phyloP scores from a whole-genome alignment of 768 basidiomycete species.

The Macrolepiota dolichaula region DNA sequence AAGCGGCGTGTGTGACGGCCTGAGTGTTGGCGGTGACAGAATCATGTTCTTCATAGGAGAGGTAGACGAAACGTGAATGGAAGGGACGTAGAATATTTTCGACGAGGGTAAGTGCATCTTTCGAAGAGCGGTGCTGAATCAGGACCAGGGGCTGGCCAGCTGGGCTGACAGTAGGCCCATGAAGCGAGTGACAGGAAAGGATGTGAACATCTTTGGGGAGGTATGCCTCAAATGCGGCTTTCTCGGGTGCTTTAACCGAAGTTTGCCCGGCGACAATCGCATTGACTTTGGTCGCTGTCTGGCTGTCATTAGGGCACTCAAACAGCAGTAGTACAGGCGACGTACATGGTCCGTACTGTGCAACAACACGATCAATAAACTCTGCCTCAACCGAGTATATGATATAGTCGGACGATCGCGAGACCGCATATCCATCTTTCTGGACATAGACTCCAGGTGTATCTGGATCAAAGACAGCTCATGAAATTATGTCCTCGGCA shows the following conservation, averaged over 20 bases:
- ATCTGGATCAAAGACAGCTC: conserved; percentile 28
- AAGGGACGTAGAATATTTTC: conserved; percentile 81
- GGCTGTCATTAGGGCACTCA: not conserved
- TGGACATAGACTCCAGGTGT: conserved; percentile 64
- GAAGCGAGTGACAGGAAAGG: conserved; percentile 90
- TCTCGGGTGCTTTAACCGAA: conserved; percentile 94
- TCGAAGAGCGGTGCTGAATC: conserved; percentile 80
- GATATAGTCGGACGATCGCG: conserved; percentile 88
- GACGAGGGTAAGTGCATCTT: conserved; percentile 70
- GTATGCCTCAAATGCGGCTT: conserved; percentile 81
- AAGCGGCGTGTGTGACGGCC: conserved; percentile 97
- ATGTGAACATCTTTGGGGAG: conserved; percentile 87
- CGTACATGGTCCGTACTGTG: conserved; percentile 89
- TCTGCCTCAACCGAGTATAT: conserved; percentile 96
- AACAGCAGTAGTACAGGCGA: conserved; percentile 9
- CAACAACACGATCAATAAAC: conserved; percentile 78
- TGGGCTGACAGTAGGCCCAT: conserved; percentile 88
- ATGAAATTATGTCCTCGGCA: not conserved
- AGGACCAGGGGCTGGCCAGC: conserved; percentile 92
- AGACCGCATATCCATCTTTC: conserved; percentile 82
- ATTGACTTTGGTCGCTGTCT: conserved; percentile 81
- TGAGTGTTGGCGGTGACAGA: conserved; percentile 97
- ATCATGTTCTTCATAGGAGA: conserved; percentile 97
- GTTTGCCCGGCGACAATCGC: conserved; percentile 96
- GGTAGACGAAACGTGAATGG: conserved; percentile 81